These are phyloP conservation scores for Taphrina confusa DNA, from an alignment of 1,139 yeast genomes.

Conservation along the genomic window DNA sequence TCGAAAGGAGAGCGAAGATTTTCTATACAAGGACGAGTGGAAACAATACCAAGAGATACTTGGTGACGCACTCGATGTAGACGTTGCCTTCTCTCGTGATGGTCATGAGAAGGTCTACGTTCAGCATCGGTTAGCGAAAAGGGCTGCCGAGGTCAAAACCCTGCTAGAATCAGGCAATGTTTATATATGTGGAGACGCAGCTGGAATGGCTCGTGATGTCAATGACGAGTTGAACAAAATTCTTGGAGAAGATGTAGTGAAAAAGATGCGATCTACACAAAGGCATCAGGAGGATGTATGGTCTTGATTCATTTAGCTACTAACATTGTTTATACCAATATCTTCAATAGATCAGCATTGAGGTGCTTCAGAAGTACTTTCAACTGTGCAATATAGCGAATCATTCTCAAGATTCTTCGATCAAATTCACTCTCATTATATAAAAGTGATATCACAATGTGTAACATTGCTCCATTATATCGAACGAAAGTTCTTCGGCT, in stretches of 20 bases:
- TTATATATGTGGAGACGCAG: conserved; percentile 97
- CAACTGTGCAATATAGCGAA: too few relatives aligned
- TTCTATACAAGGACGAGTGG: conserved; percentile 42
- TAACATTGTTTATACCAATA: too few relatives aligned
- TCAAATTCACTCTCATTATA: too few relatives aligned
- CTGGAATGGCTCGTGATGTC: conserved; percentile 96
- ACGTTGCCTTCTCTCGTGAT: conserved; percentile 86
- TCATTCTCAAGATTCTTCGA: too few relatives aligned
- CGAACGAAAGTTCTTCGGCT: too few relatives aligned
- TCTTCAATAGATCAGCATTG: too few relatives aligned
- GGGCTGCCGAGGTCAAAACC: conserved; percentile 48
- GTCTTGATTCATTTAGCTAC: too few relatives aligned
- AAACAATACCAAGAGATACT: conserved; percentile 59
- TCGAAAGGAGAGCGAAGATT: conserved; percentile 40
- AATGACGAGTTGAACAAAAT: conserved; percentile 68
- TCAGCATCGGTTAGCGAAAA: conserved; percentile 71
- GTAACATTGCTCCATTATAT: too few relatives aligned
- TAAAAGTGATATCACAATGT: too few relatives aligned
- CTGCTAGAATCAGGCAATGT: conserved; percentile 72
- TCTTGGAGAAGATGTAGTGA: conserved; percentile 74
- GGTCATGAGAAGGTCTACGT: conserved; percentile 71
- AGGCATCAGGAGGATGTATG: conserved; percentile 97
- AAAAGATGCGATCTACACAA: conserved; percentile 79
- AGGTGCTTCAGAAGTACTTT: too few relatives aligned
- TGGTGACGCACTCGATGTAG: conserved; percentile 67